Conservation (phyloP, 306 rosid genomes). For the Prinsepia uniflora region DNA sequence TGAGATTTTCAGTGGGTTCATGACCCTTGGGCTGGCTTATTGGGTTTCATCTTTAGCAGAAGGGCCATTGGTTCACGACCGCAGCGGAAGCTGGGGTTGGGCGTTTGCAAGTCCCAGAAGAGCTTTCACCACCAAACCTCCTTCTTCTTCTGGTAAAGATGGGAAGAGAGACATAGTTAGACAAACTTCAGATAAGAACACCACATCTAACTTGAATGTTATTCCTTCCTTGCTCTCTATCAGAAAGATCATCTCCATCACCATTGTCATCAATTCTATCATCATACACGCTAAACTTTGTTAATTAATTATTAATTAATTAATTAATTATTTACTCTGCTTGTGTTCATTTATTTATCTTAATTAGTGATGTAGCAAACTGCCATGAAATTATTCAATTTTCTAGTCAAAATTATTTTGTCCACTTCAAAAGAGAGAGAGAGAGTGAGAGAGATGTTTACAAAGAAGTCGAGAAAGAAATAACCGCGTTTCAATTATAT, state of each 20-base stretch:
- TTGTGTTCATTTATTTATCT: slow-evolving; percentile 8
- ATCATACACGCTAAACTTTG: slow-evolving; percentile 13
- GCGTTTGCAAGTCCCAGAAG: slow-evolving; percentile 94
- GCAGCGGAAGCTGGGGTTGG: slow-evolving; percentile 75
- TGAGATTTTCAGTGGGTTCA: slow-evolving; percentile 81
- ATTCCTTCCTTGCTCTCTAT: slow-evolving; percentile 75
- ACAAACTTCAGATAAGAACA: slow-evolving; percentile 52
- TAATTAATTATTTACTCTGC: not conserved
- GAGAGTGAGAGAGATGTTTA: too few species aligned
- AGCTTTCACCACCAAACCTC: slow-evolving; percentile 67
- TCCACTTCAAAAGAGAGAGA: too few species aligned
- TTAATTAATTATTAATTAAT: slow-evolving; percentile 1
- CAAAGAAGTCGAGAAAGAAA: too few species aligned
- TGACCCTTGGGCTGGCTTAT: slow-evolving; percentile 68
- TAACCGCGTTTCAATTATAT: too few species aligned
- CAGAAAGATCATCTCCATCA: slow-evolving; percentile 12
- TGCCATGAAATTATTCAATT: not conserved
- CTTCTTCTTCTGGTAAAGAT: slow-evolving; percentile 39
- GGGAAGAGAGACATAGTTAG: slow-evolving; percentile 45
- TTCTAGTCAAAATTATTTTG: not conserved
- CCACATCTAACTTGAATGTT: slow-evolving; percentile 55
- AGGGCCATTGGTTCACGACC: slow-evolving; percentile 35
- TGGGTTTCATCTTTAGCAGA: slow-evolving; percentile 69
- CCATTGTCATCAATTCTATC: not conserved
- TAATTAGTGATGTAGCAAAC: slow-evolving; percentile 6